Base-by-base conservation (phyloP, 2,329 filamentous ascomycete species). In the Colletotrichum shisoi region DNA sequence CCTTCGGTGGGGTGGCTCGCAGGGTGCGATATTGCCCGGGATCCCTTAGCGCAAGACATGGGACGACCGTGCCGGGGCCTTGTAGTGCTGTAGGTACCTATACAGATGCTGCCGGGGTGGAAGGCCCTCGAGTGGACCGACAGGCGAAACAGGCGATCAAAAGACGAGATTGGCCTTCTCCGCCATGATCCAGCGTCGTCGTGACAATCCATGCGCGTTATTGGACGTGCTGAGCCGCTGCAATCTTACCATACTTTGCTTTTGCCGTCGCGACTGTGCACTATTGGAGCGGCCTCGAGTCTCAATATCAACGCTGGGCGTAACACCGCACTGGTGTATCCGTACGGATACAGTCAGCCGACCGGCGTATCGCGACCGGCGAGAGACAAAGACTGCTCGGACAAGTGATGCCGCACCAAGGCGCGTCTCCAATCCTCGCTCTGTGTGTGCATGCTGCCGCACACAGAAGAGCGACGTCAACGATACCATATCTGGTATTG, bases 131-230 rank as follows among this genome's bases (percentile, higher is more conserved):
- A 64, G 61, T 67, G 64, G 64, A 56, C 54, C 53, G 42, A 49
- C 61, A 59, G 54, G 64, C 54, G 54, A 58, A 64, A 64, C 62
- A 64, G 64, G 54, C 61, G 54, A 67, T 21, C 54, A 56, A 67
- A 64, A 67, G 64, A 59, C 61, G 64, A 67, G 57, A 67, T 67
- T 67, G 64, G 60, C 40, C 61, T 49, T 59, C 61, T 67, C 61
- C 61, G 64, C 64, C 56, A 64, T 48, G 61, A 59, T 64, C 64
- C 64, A 67, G 45, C 64, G 60, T 63, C 64, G 60, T 46, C 27
- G 64, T 58, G 64, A 63, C 60, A 63, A 63, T 67, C 46, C 53
- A 67, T 67, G 63, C 51, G 42, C 48, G 44, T 59, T 49, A 51
- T 51, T 58, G 48, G 42, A 45, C 27, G 40, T 49, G 42, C 34